Percentiles rank a stretch among this genome's conserved stretches.
Evolutionary conservation across 345 rosid species (phyloP).

Genomic region (Eucalyptus melliodora): DNA sequence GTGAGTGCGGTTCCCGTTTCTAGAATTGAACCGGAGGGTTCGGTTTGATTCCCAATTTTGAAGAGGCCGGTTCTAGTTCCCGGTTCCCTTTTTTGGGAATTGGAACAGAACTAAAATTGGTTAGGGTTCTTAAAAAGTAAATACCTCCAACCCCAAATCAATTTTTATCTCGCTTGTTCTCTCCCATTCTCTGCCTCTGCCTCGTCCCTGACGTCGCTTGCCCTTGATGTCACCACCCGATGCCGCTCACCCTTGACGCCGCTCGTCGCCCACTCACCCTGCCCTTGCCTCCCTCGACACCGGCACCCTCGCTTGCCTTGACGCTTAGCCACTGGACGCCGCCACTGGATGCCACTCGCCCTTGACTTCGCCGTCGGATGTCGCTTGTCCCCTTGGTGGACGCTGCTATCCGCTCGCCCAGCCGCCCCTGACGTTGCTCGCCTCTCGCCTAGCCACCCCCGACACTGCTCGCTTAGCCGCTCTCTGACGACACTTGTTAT

Average conservation of each 20-base stretch:
- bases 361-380: rapidly evolving
- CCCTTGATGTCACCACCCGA: rapidly evolving
- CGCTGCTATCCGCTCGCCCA: rapidly evolving
- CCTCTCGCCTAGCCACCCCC: rapidly evolving
- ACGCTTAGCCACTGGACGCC: rapidly evolving
- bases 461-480: rapidly evolving
- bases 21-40: rapidly evolving
- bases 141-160: too few species aligned
- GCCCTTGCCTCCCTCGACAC: rapidly evolving
- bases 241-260: rapidly evolving
- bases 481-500: too few species aligned
- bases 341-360: rapidly evolving
- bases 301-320: rapidly evolving
- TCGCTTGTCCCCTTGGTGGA: too few species aligned
- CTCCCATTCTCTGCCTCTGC: too few species aligned
- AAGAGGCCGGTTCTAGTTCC: too few species aligned
- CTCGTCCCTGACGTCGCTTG: rapidly evolving
- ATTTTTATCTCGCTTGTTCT: too few species aligned
- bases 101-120: rapidly evolving
- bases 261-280: rapidly evolving
- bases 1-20: rapidly evolving
- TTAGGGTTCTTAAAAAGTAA: too few species aligned
- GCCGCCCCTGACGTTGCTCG: rapidly evolving
- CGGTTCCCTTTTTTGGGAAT: rapidly evolving
- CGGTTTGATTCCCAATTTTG: too few species aligned